A percentile compares a stretch with the other conserved stretches of the same genome.
Conservation (phyloP, 345 rosid genomes). For the Camelina neglecta region DNA sequence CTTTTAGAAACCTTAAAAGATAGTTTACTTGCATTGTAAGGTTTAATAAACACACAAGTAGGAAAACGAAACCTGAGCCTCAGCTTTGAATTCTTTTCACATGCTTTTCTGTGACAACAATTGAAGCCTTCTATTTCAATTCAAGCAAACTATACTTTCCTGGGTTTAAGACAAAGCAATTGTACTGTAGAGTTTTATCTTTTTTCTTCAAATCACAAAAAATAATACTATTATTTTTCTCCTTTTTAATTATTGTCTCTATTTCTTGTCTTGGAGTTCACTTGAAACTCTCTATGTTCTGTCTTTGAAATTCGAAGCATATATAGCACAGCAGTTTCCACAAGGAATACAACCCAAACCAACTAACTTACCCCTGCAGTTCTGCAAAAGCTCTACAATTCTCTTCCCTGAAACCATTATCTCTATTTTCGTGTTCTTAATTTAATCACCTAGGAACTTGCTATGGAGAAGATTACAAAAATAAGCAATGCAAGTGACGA, state of each 20-base stretch:
- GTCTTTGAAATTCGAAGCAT: slow-evolving; percentile 15
- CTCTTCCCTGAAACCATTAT: not conserved
- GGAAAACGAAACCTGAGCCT: slow-evolving; percentile 40
- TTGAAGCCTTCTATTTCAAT: slow-evolving; percentile 42
- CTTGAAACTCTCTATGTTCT: slow-evolving; percentile 29
- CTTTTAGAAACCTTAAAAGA: not conserved
- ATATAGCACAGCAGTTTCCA: slow-evolving; percentile 25
- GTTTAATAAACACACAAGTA: slow-evolving; percentile 11
- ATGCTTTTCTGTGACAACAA: slow-evolving; percentile 30
- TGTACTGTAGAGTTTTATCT: slow-evolving; percentile 6
- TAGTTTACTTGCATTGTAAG: slow-evolving; percentile 39
- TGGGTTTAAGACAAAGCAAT: slow-evolving; percentile 41
- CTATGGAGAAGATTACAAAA: slow-evolving; percentile 32
- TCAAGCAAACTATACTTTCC: slow-evolving; percentile 41
- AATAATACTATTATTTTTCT: not conserved
- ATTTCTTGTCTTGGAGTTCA: slow-evolving; percentile 39
- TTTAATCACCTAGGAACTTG: not conserved
- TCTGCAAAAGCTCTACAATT: not conserved
- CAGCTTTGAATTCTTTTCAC: slow-evolving; percentile 2
- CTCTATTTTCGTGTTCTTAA: not conserved
- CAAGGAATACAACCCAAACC: not conserved
- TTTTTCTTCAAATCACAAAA: slow-evolving; percentile 32
- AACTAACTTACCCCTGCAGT: slow-evolving; percentile 9
- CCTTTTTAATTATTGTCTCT: not conserved
- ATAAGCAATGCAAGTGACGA: slow-evolving; percentile 18